A percentile compares a stretch with the other conserved stretches of the same genome.
Conservation (phyloP, 495 filamentous ascomycete genomes). For the Jackrogersella minutella region DNA sequence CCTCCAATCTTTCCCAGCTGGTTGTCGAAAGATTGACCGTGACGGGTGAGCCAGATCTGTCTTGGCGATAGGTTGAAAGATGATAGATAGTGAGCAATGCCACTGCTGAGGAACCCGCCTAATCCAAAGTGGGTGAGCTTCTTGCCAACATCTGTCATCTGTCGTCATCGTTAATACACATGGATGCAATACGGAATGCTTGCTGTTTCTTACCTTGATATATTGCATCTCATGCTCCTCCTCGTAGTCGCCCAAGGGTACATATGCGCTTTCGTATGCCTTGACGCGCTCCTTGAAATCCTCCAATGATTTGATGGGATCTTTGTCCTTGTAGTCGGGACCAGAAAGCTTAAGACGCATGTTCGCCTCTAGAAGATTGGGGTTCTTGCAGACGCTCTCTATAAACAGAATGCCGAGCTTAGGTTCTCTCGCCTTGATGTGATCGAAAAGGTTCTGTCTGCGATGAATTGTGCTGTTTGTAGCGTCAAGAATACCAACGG, state of each 20-base stretch:
- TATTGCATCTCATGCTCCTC: conserved; percentile 89
- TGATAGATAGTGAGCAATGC: conserved; percentile 89
- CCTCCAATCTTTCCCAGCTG: conserved; percentile 81
- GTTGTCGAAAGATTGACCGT: conserved; percentile 88
- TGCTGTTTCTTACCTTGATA: conserved; percentile 66
- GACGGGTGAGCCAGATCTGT: conserved; percentile 97
- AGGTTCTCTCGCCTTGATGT: conserved; percentile 83
- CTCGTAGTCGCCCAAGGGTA: conserved; percentile 90
- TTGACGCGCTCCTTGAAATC: conserved; percentile 96
- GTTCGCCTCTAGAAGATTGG: conserved; percentile 86
- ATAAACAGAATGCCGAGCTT: conserved; percentile 91
- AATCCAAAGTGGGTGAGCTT: conserved; percentile 92
- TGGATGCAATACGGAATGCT: not conserved
- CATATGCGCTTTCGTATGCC: conserved; percentile 91
- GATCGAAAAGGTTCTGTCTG: conserved; percentile 81
- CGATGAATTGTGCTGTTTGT: conserved; percentile 94
- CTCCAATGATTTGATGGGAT: conserved; percentile 78
- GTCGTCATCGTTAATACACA: conserved; percentile 17
- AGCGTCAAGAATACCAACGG: conserved; percentile 97
- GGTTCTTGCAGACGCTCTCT: conserved; percentile 89
- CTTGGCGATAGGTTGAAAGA: conserved; percentile 96
- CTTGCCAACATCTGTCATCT: conserved; percentile 97
- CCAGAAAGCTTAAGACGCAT: conserved; percentile 98
- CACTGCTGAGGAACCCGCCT: conserved; percentile 86
- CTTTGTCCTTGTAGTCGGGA: conserved; percentile 93